Conservation (phyloP, 1,284 basidiomycete species). For the Ustilago hordei region DNA sequence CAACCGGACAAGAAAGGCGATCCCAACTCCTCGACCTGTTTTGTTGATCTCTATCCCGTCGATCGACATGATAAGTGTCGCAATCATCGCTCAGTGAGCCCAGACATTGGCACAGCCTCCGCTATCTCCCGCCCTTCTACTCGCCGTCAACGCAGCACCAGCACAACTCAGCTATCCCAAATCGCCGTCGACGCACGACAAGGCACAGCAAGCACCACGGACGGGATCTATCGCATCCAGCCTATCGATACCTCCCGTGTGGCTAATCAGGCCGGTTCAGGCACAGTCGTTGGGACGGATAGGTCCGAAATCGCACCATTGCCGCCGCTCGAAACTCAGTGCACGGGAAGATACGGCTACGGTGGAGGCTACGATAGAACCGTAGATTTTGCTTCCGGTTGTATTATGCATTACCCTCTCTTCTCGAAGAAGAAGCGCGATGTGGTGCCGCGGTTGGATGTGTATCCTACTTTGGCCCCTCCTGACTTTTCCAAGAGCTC, state of each 20-base stretch:
- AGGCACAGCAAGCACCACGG: conserved; percentile 11
- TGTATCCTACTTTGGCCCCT: conserved; percentile 19
- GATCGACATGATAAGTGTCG: neutral
- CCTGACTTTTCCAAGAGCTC: conserved; percentile 26
- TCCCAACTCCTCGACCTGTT: neutral
- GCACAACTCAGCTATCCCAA: neutral
- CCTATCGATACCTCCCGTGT: neutral
- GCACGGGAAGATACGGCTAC: conserved; percentile 13
- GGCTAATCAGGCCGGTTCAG: neutral
- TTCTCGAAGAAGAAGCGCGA: conserved; percentile 16
- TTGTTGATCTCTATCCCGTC: neutral
- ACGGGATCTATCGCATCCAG: conserved; percentile 10
- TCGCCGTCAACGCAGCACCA: neutral
- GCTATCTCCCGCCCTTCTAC: neutral
- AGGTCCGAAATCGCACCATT: too few species aligned
- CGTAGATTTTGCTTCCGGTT: conserved; percentile 26
- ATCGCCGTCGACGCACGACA: neutral
- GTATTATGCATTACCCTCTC: conserved; percentile 37
- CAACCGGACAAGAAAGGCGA: neutral
- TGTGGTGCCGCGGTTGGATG: neutral
- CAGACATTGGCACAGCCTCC: neutral
- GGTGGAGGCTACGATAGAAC: conserved; percentile 9
- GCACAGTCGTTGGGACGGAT: too few species aligned
- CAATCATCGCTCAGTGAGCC: neutral
- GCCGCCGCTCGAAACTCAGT: neutral